These are phyloP conservation scores for Podospora tetraspora DNA, from an alignment of 495 filamentous ascomycete genomes.

Conservation along the genomic window DNA sequence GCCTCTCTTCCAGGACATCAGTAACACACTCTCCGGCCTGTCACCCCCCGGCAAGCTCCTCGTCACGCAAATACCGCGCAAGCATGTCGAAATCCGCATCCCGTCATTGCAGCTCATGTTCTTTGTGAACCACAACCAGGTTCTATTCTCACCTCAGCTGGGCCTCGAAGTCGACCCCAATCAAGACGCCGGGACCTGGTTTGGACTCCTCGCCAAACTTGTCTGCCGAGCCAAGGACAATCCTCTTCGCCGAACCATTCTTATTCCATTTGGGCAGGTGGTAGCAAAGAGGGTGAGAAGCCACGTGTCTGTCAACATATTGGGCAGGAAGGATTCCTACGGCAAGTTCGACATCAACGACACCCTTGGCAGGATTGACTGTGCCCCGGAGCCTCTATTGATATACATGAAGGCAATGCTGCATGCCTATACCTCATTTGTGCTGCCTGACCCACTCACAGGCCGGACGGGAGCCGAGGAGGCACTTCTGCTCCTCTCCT, in stretches of 20 bases:
- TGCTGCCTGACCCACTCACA: slow-evolving; percentile 53
- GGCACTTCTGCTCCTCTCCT: slow-evolving; percentile 46
- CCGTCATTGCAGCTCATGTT: slow-evolving; percentile 38
- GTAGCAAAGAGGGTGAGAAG: slow-evolving; percentile 12
- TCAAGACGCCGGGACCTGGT: slow-evolving; percentile 47
- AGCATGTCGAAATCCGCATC: slow-evolving; percentile 30
- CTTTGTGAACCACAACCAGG: slow-evolving; percentile 22
- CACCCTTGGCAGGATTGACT: slow-evolving; percentile 41
- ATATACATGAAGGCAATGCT: slow-evolving; percentile 49
- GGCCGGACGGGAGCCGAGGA: slow-evolving; percentile 57
- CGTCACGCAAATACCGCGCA: slow-evolving; percentile 30
- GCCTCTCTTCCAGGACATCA: slow-evolving; percentile 24
- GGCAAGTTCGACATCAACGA: slow-evolving; percentile 44
- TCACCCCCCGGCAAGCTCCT: slow-evolving; percentile 30
- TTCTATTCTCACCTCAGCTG: slow-evolving; percentile 42
- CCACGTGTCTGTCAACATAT: slow-evolving; percentile 30
- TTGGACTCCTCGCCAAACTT: slow-evolving; percentile 44
- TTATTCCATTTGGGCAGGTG: slow-evolving; percentile 33
- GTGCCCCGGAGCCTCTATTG: slow-evolving; percentile 42
- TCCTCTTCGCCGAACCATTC: slow-evolving; percentile 29
- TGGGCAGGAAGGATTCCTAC: slow-evolving; percentile 28
- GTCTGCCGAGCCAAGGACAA: slow-evolving; percentile 35
- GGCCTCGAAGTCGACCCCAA: slow-evolving; percentile 45
- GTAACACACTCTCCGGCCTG: slow-evolving; percentile 35
- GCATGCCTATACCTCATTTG: slow-evolving; percentile 56